A percentile compares a stretch with the other conserved stretches of the same genome.
phyloP scores from a whole-genome alignment of 306 rosid species.

The peach (Prunus persica) region Prunus_persica_NCBIv2 NC_034014.1:1797501-1798000 shows the following conservation, averaged over 20 bases:
- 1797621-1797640: not conserved
- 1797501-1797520: constrained; percentile 13
- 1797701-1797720: not conserved
- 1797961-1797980: constrained; percentile 6
- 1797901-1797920: not conserved
- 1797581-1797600: not conserved
- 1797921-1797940: not conserved
- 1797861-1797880: not conserved
- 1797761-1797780: not conserved
- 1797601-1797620: not conserved
- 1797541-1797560: not conserved
- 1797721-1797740: not conserved
- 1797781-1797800: not conserved
- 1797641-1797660: not conserved
- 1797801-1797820: not conserved
- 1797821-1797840: not conserved
- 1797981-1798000: not conserved
- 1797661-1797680: too few species aligned
- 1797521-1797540: not conserved
- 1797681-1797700: not conserved
- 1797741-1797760: not conserved
- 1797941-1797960: constrained; percentile 8
- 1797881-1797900: not conserved
- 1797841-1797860: not conserved
- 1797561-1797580: not conserved